Percentiles rank a stretch among this genome's conserved stretches.
phyloP scores from a whole-genome alignment of 192 early-diverging fungal genomes.

The Coemansia sp. region DNA sequence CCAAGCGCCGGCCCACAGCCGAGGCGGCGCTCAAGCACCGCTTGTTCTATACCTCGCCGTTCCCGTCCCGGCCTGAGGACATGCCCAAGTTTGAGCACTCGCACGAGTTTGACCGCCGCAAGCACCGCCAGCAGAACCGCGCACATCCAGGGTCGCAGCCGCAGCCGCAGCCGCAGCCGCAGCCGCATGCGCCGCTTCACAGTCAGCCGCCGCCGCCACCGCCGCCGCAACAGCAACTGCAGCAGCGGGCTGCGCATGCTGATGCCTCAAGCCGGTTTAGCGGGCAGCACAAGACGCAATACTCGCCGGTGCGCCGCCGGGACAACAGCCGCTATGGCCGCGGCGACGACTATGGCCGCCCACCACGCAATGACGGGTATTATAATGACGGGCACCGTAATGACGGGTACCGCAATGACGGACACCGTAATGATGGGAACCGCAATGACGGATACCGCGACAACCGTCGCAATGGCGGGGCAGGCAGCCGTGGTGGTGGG shows the following conservation, averaged over 20 bases:
- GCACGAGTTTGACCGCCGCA: slow-evolving; percentile 74
- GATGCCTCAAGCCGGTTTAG: background rate
- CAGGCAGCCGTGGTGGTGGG: background rate
- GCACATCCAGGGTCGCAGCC: slow-evolving; percentile 13
- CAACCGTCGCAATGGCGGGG: slow-evolving; percentile 6
- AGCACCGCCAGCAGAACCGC: slow-evolving; percentile 19
- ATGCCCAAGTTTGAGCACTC: slow-evolving; percentile 75
- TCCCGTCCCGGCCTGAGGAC: slow-evolving; percentile 66
- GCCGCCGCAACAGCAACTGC: slow-evolving; percentile 5
- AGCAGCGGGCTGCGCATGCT: slow-evolving; percentile 2
- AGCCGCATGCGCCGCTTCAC: slow-evolving; percentile 11
- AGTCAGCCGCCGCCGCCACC: slow-evolving; percentile 3
- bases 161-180: slow-evolving; percentile 9
- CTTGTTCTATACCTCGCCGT: slow-evolving; percentile 73
- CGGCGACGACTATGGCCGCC: slow-evolving; percentile 20
- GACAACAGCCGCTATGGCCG: slow-evolving; percentile 24
- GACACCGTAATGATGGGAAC: slow-evolving; percentile 17
- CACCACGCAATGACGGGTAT: slow-evolving; percentile 21
- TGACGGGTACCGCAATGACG: slow-evolving; percentile 2
- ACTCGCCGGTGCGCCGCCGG: slow-evolving; percentile 32
- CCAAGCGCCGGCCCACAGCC: slow-evolving; percentile 69
- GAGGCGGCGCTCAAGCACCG: slow-evolving; percentile 74
- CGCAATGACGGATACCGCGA: slow-evolving; percentile 27
- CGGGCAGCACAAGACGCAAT: slow-evolving; percentile 18
- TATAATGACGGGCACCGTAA: background rate